Percentiles rank a stretch among this genome's conserved stretches.
Evolutionary conservation across 257 asterid species (phyloP).

Genomic region (Phtheirospermum japonicum): DNA sequence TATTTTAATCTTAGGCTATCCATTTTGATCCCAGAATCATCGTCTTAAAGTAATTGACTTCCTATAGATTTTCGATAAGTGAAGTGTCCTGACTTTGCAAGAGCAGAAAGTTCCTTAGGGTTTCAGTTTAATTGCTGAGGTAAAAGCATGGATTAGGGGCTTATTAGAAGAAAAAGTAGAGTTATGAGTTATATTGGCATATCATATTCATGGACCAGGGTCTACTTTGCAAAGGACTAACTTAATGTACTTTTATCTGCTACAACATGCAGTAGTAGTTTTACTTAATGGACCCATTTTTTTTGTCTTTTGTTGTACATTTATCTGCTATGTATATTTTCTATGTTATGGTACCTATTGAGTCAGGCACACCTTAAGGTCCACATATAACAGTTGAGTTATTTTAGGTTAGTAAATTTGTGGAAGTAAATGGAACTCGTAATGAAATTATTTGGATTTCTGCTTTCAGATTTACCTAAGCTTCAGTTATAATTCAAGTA

Average conservation of each 20-base stretch:
- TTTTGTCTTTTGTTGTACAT: slow-evolving; percentile 23
- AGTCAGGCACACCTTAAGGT: slow-evolving; percentile 24
- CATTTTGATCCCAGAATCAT: neutral
- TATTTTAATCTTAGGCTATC: neutral
- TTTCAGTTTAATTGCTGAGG: slow-evolving; percentile 4
- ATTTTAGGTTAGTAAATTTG: too few species aligned
- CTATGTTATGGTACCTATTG: slow-evolving; percentile 23
- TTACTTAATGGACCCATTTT: slow-evolving; percentile 12
- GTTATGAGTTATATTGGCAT: slow-evolving; percentile 2
- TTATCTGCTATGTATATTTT: slow-evolving; percentile 22
- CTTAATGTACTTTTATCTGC: neutral
- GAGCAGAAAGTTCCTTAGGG: neutral
- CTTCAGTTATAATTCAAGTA: too few species aligned
- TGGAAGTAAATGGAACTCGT: too few species aligned
- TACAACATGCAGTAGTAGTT: neutral
- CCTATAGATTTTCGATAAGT: neutral
- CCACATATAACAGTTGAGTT: too few species aligned
- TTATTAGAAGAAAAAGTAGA: slow-evolving; percentile 5
- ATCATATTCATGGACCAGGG: neutral
- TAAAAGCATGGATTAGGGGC: neutral
- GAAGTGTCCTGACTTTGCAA: slow-evolving; percentile 3
- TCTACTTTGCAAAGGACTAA: neutral
- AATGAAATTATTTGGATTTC: too few species aligned
- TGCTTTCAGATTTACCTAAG: too few species aligned
- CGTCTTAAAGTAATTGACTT: slow-evolving; percentile 2